phyloP scores from a whole-genome alignment of 169 alveolate species.

The Plasmodium cynomolgi region DNA sequence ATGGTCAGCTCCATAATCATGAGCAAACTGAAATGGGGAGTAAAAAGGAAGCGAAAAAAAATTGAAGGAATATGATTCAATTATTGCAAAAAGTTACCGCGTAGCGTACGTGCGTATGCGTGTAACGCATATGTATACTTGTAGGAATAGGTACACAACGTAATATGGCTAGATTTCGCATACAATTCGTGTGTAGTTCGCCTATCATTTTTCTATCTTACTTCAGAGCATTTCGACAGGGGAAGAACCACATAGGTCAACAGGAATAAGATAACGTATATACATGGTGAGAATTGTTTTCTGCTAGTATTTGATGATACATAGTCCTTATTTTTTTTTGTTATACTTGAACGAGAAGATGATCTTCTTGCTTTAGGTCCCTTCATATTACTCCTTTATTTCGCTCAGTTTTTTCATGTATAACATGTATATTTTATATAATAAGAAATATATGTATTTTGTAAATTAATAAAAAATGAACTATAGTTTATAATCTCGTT shows the following conservation, averaged over 20 bases:
- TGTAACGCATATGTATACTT: not conserved
- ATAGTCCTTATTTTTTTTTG: not conserved
- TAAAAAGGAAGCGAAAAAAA: not conserved
- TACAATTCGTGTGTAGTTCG: not conserved
- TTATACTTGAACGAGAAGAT: not conserved
- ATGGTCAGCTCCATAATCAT: not conserved
- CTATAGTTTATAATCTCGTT: not conserved
- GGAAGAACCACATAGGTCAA: constrained; percentile 20
- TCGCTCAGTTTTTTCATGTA: not conserved
- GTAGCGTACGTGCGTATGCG: not conserved
- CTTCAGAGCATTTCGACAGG: not conserved
- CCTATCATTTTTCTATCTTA: not conserved
- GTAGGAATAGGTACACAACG: not conserved
- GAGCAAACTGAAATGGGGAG: not conserved
- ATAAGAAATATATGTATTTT: not conserved
- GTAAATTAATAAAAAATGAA: not conserved
- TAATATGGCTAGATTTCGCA: not conserved
- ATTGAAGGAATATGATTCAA: not conserved
- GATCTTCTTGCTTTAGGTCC: not conserved
- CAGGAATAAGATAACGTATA: not conserved
- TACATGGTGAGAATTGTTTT: not conserved
- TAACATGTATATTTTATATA: not conserved
- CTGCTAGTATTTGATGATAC: not conserved
- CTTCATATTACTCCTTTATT: not conserved
- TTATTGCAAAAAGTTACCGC: not conserved